Percentiles rank a stretch among this genome's conserved stretches.
phyloP scores from a whole-genome alignment of 2,329 filamentous ascomycete genomes.

The Plenodomus biglobosus region DNA sequence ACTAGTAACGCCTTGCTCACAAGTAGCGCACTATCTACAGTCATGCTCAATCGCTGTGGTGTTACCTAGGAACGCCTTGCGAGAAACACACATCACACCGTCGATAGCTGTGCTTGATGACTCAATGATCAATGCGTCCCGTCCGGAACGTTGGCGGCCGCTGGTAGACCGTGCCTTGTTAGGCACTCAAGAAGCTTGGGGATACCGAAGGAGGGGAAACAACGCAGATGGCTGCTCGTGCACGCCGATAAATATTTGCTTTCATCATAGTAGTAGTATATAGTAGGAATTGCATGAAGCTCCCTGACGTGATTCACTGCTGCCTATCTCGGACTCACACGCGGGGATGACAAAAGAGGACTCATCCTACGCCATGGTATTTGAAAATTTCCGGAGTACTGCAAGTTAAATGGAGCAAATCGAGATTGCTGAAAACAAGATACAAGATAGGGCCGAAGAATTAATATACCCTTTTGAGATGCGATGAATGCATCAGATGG shows the following conservation, averaged over 20 bases:
- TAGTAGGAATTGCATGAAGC: too few relatives aligned
- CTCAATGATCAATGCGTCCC: not conserved
- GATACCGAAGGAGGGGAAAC: too few relatives aligned
- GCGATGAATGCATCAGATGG: conserved; percentile 20
- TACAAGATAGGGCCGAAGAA: conserved; percentile 10
- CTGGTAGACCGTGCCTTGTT: not conserved
- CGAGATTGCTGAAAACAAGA: not conserved
- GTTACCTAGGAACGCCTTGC: not conserved
- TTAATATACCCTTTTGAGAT: conserved; percentile 15
- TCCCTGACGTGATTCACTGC: too few relatives aligned
- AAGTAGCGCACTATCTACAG: too few relatives aligned
- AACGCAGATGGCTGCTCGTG: too few relatives aligned
- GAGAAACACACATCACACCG: not conserved
- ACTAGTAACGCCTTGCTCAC: too few relatives aligned
- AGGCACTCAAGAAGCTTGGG: too few relatives aligned
- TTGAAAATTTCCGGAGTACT: not conserved
- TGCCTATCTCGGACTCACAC: too few relatives aligned
- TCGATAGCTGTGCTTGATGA: not conserved
- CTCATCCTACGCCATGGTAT: not conserved
- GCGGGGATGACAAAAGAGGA: too few relatives aligned
- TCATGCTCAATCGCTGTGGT: too few relatives aligned
- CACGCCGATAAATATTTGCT: too few relatives aligned
- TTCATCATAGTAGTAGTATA: too few relatives aligned
- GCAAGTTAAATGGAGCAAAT: not conserved
- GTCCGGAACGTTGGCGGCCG: not conserved